Evolutionary conservation across 1,139 yeast genomes (phyloP), one percentile per base, ranked within the genome.

Genomic region (Saccharomycopsis crataegensis): DNA sequence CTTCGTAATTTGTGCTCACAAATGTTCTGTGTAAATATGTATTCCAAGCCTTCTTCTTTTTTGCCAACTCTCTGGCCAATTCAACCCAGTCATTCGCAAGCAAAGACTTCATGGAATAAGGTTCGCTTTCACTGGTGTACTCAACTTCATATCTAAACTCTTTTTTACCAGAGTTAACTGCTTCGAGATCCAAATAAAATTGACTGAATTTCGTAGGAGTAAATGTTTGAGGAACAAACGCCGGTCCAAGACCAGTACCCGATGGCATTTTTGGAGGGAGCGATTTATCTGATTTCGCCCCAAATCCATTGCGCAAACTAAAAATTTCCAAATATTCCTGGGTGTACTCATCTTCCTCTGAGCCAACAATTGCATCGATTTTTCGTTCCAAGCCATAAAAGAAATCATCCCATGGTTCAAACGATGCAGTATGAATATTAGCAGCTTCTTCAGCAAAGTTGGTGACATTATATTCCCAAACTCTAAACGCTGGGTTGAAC

Each of bases 401-500:
- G 61, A 83, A 81, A 6, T 64, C 63, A 56, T 72, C 74, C 91
- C 90, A 84, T 8, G 81, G 71, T 44, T 68, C 69, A n/a, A 53
- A 54, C 12, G 46, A 22, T 22, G 17, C 38, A 37, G 5, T 17
- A 17, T 34, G 31, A 32, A 31, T n/a, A 11, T 9, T n/a, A 14
- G 36, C 12, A 22, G 28, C 22, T 17, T 57, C 57, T 6, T 64
- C 61, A 6, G 66, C 71, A 47, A 83, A 62, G 1, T 74, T 83
- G 0, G 88, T 78, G 48, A 78, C 77, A 64, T 88, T 87, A 65
- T 88, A 88, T 64, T 88, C 96, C 93, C 94, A 88, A 1, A 88
- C 83, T 58, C 96, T 72, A 56, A 88, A 65, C 1, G 91, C 88
- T 2, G 96, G 91, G 61, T 86, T 86, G 68, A 83, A 88, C 0